Evolutionary conservation across 345 rosid species (phyloP).

Genomic region (Nephelium lappaceum): DNA sequence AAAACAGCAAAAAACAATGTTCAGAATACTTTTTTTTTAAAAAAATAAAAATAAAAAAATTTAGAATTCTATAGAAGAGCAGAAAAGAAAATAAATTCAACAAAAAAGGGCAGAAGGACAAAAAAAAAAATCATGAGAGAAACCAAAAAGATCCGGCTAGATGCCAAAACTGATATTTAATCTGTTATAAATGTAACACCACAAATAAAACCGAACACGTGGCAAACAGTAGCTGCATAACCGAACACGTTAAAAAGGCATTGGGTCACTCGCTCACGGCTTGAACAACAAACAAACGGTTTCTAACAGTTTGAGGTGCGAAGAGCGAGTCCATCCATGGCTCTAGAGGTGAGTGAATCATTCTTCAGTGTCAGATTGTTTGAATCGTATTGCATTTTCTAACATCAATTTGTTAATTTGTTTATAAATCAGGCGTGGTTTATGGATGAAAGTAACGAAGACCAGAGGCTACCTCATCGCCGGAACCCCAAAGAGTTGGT

Average conservation of each 20-base stretch:
- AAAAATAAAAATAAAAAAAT: too few species aligned
- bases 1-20: too few species aligned
- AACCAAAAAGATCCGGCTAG: background rate
- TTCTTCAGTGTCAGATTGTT: background rate
- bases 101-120: background rate
- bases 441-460: constrained; percentile 56
- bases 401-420: background rate
- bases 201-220: constrained; percentile 36
- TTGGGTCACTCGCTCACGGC: background rate
- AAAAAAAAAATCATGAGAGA: background rate
- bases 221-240: constrained; percentile 2
- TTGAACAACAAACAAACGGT: background rate
- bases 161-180: constrained; percentile 20
- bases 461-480: constrained; percentile 58
- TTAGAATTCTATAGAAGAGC: background rate
- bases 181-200: constrained; percentile 11
- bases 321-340: constrained; percentile 32
- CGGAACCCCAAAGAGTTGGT: constrained; percentile 48
- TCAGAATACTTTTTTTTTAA: too few species aligned
- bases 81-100: background rate
- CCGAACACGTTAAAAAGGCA: background rate
- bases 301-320: background rate
- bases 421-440: constrained; percentile 58
- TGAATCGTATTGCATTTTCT: background rate
- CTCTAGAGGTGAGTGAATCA: constrained; percentile 48